Conservation (phyloP, 129 eudicot genomes). For the Escallonia herrerae region DNA sequence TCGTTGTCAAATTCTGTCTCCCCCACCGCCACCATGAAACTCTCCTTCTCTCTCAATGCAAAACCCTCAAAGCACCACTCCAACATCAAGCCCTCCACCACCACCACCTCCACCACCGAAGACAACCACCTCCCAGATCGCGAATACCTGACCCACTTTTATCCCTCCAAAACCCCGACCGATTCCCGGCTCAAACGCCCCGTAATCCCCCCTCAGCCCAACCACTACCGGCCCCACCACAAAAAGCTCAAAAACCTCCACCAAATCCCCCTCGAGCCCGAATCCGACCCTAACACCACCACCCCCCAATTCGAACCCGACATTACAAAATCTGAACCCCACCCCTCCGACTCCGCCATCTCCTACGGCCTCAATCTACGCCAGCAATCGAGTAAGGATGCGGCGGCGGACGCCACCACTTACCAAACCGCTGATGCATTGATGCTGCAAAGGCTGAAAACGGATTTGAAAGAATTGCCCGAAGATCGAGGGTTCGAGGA, state of each 20-base stretch:
- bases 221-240: conserved; percentile 37
- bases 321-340: conserved; percentile 3
- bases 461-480: conserved; percentile 54
- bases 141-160: conserved; percentile 54
- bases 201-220: conserved; percentile 59
- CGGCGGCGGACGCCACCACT: neutral
- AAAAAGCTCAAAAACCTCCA: conserved; percentile 50
- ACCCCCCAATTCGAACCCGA: conserved; percentile 53
- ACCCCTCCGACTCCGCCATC: conserved; percentile 24
- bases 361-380: conserved; percentile 74
- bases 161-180: conserved; percentile 37
- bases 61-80: conserved; percentile 29
- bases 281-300: conserved; percentile 14
- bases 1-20: neutral
- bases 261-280: conserved; percentile 32
- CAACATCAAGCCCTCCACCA: conserved; percentile 26
- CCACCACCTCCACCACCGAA: conserved; percentile 15
- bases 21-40: conserved; percentile 26
- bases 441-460: conserved; percentile 47
- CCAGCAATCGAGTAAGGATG: conserved; percentile 2
- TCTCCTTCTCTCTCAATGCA: conserved; percentile 38
- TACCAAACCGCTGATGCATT: conserved; percentile 15
- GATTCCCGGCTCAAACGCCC: conserved; percentile 22
- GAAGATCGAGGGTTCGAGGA: conserved; percentile 59
- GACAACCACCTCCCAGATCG: conserved; percentile 3